phyloP scores from a whole-genome alignment of 2,329 filamentous ascomycete genomes.

The Lithohypha guttulata region DNA sequence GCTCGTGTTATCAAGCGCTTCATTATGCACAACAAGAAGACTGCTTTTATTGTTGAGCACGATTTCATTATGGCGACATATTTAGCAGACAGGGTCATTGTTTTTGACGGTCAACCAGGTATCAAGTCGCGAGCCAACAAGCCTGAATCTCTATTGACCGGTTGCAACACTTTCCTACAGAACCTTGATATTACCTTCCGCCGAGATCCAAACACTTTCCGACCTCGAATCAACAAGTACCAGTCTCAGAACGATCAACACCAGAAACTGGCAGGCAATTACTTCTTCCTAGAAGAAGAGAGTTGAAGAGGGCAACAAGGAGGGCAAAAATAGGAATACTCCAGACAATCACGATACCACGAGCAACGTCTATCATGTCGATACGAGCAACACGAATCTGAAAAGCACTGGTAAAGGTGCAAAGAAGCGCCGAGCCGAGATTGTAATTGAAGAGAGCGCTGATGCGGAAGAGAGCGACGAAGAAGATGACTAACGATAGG shows the following conservation, averaged over 20 bases:
- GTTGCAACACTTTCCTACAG: constrained; percentile 94
- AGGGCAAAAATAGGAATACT: constrained; percentile 13
- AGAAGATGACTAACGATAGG: constrained; percentile 6
- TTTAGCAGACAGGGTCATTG: constrained; percentile 86
- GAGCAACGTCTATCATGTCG: constrained; percentile 24
- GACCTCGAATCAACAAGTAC: constrained; percentile 96
- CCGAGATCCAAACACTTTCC: constrained; percentile 89
- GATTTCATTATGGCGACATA: constrained; percentile 96
- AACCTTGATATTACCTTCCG: constrained; percentile 97
- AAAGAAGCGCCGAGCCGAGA: constrained; percentile 21
- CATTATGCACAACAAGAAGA: constrained; percentile 99
- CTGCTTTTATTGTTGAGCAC: constrained; percentile 97
- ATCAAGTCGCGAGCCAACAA: constrained; percentile 76
- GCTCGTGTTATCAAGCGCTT: constrained; percentile 98
- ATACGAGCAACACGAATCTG: constrained; percentile 28
- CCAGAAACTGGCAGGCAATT: constrained; percentile 89
- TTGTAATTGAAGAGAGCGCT: constrained; percentile 2
- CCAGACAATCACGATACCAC: constrained; percentile 28
- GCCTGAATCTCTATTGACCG: constrained; percentile 84
- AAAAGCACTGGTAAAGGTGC: constrained; percentile 34
- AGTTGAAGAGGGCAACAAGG: constrained; percentile 46
- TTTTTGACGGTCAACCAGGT: constrained; percentile 91
- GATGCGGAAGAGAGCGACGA: constrained; percentile 8
- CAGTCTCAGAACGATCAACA: constrained; percentile 95
- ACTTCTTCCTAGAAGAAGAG: constrained; percentile 93